Base-by-base conservation (phyloP, 805 yeast genomes). In the Candida coleopterorum region DNA sequence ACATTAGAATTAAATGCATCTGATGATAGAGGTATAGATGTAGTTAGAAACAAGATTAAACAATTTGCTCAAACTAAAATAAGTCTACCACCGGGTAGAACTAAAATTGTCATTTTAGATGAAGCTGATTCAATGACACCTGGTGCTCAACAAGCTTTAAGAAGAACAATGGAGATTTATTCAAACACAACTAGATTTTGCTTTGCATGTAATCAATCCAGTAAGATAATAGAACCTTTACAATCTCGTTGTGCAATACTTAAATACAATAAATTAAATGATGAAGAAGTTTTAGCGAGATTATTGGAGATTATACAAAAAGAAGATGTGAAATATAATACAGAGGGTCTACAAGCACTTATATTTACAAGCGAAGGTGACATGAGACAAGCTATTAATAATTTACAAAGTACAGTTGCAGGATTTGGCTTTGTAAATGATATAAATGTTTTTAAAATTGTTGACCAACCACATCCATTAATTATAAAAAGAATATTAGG, bases 81-180 rank as follows among this genome's bases (percentile, higher is more conserved):
- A 32, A 79, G 72, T 52, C 66, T 93, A 44, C 95, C 96, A 0
- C 75, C 81, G 0, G 96, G 96, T 1, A 74, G 90, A 47, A 97
- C 90, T 56, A 93, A 93, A 71, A 85, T 93, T 38, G 75, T 93
- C 46, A 90, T 93, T 36, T 64, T 93, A 45, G 98, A 90, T 60
- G 98, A 88, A 61, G 97, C 96, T 0, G 97, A 88, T 55, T 81
- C 93, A 9, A 88, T 88, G 97, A 88, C 97, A 0, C 87, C 95
- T 0, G 96, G 95, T 25, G 96, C 97, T 2, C 97, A 88, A 57
- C 95, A 86, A 56, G 97, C 97, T 0, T 64, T 89, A 49, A 74
- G 97, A 59, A 74, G 97, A 54, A 88, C 96, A 1, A 88, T 88
- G 97, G 97, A 89, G 55, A 73, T 90, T 21, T 90, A 86, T 53